These are phyloP conservation scores for Omphalotus guepiniiformis DNA, from an alignment of 768 basidiomycete genomes.

Conservation along the genomic window DNA sequence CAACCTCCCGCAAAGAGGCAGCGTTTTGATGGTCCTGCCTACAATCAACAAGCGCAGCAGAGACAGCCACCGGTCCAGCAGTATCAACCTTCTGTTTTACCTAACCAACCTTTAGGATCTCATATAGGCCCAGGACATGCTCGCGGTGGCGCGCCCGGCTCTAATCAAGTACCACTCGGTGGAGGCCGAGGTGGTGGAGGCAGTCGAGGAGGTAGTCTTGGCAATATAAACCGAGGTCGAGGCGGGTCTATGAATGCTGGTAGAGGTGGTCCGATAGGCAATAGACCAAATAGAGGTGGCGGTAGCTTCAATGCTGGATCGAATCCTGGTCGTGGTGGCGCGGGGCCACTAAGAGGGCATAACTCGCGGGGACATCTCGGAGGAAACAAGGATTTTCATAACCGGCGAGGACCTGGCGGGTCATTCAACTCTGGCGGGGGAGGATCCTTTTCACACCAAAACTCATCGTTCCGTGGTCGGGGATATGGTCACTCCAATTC, in stretches of 20 bases:
- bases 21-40: conserved; percentile 77
- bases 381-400: conserved; percentile 56
- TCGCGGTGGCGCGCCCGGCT: conserved; percentile 14
- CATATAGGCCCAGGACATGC: conserved; percentile 27
- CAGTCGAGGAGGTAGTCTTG: conserved; percentile 29
- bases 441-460: conserved; percentile 36
- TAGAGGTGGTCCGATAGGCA: conserved; percentile 49
- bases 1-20: conserved; percentile 91
- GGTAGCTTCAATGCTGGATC: conserved; percentile 37
- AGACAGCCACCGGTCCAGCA: conserved; percentile 59
- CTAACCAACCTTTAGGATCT: conserved; percentile 35
- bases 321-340: conserved; percentile 40
- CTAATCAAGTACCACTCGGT: conserved; percentile 29
- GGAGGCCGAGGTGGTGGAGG: conserved; percentile 11
- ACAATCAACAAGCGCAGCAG: conserved; percentile 42
- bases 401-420: conserved; percentile 59
- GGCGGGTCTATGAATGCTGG: conserved; percentile 40
- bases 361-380: conserved; percentile 64
- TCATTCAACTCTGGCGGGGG: conserved; percentile 51
- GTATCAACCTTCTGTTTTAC: conserved; percentile 56
- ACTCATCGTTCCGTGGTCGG: conserved; percentile 54
- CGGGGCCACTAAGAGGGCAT: conserved; percentile 55
- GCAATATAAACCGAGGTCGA: conserved; percentile 42
- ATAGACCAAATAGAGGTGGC: conserved; percentile 40
- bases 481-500: conserved; percentile 51